Base-by-base conservation (phyloP, 2,329 filamentous ascomycete species). In the Diaporthe sp. region DNA sequence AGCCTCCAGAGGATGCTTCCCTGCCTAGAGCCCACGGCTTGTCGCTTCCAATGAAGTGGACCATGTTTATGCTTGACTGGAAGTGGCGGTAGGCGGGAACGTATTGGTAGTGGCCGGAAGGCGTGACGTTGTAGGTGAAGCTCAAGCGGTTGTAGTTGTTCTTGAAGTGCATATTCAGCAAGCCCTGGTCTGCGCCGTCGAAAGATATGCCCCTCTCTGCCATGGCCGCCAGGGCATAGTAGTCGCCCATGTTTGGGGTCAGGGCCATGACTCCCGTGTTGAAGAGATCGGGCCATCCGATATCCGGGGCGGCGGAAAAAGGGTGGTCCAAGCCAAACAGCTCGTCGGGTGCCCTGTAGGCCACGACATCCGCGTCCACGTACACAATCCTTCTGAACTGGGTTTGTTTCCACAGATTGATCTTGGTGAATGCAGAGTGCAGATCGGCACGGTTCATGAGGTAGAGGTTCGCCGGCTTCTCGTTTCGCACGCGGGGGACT, bases 251-350 rank as follows among this genome's bases (percentile, higher is more conserved):
- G 84, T 96, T 94, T 46, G 97, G 97, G 22, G 89, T 93, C 76
- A 99, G 85, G 49, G 95, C 95, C 95, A 99, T 97, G 79, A 99
- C 92, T 81, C 97, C 97, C n/a, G 94, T 95, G 85, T 99, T 99
- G 91, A 98, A 98, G 77, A 96, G 91, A 85, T 99, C 97, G 46
- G 97, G 97, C 97, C 97, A 99, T 79, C 97, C 97, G 80, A 98
- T 95, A 84, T 99, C 97, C 44, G 97, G 96, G 15, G 94, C 95
- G 2, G 97, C 92, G 55, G 91, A 89, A 82, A 93, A 93, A 72
- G 88, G 81, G 65, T 91, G 85, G 6, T 86, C 81, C 34, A 92
- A 82, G 74, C 92, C 89, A 82, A 99, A 97, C 73, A 99, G 92
- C 88, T 99, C 97, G 81, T 99, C 96, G 4, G 96, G 94, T 46